phyloP scores from a whole-genome alignment of 306 rosid genomes.

The Glycine latifolia region DNA sequence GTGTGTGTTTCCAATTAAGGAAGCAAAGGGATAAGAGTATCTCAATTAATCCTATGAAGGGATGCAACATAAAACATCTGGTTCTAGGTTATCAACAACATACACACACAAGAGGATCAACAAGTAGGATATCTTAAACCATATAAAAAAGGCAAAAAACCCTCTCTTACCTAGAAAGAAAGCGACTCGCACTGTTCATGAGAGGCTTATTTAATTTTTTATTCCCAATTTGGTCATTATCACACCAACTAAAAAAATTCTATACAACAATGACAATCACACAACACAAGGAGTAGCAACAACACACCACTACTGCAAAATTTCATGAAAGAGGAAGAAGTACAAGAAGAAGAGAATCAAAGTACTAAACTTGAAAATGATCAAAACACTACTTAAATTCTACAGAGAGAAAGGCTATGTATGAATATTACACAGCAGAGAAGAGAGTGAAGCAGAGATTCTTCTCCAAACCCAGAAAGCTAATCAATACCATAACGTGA shows the following conservation, averaged over 20 bases:
- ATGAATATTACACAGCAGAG: not conserved
- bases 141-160: not conserved
- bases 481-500: conserved; percentile 39
- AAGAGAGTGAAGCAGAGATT: conserved; percentile 39
- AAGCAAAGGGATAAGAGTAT: conserved; percentile 70
- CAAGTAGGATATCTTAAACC: conserved; percentile 31
- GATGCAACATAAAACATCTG: conserved; percentile 94
- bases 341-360: not conserved
- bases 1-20: conserved; percentile 56
- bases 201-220: conserved; percentile 3
- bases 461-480: conserved; percentile 46
- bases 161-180: conserved; percentile 48
- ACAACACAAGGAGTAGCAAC: not conserved
- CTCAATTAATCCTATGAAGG: conserved; percentile 58
- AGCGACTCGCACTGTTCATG: conserved; percentile 56
- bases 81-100: conserved; percentile 32
- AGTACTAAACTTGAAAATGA: conserved; percentile 25
- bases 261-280: not conserved
- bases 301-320: not conserved
- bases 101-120: conserved; percentile 13
- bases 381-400: too few species aligned
- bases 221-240: conserved; percentile 32
- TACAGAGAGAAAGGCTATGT: not conserved
- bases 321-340: not conserved
- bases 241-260: conserved; percentile 43